Base-by-base conservation (phyloP, 2,329 filamentous ascomycete genomes). In the Phyllosticta citriasiana region DNA sequence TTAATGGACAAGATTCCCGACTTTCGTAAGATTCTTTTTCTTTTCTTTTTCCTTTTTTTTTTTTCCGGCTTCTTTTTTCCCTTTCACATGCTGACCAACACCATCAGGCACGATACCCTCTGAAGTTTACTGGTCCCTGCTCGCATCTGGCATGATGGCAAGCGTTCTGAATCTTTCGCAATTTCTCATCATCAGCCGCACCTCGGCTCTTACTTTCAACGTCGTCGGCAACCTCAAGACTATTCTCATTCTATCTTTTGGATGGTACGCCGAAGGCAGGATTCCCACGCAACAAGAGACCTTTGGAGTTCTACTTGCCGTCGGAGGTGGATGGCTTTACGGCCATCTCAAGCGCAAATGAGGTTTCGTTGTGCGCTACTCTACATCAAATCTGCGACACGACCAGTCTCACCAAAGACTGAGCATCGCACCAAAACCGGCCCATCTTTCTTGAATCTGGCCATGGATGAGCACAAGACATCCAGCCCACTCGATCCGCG, bases 271-370 rank as follows among this genome's bases (percentile, higher is more conserved):
- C 66, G 76, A 78, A 65, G 74, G 74, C 60, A 74, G 75, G 64
- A 66, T 72, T 10, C 67, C 78, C 30, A 76, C 70, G 53, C 59
- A 68, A 10, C 69, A 70, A 53, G 77, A 79, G 63, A 69, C 71
- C 62, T 66, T 74, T n/a, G 77, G 76, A 61, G 76, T 79, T 10
- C 59, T 75, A n/a, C 65, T 78, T 27, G 76, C 77, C 33, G 67
- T 79, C 7, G 74, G 77, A 12, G 77, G 77, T 27, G 76, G 76
- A 47, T 77, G 75, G 66, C 69, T 77, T 22, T 79, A 79, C 69
- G 77, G 75, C 47, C 76, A 78, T 64, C 64, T 75, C 56, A 62
- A 62, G 51, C 27, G 60, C 24, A 62, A 62, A 51, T 62, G 51
- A 61, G 7, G 50, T 22, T 26, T 26, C 9, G 22, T 5, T 53